Evolutionary conservation across 2,329 filamentous ascomycete genomes (phyloP).

Genomic region (Chaetomiaceae sp.): DNA sequence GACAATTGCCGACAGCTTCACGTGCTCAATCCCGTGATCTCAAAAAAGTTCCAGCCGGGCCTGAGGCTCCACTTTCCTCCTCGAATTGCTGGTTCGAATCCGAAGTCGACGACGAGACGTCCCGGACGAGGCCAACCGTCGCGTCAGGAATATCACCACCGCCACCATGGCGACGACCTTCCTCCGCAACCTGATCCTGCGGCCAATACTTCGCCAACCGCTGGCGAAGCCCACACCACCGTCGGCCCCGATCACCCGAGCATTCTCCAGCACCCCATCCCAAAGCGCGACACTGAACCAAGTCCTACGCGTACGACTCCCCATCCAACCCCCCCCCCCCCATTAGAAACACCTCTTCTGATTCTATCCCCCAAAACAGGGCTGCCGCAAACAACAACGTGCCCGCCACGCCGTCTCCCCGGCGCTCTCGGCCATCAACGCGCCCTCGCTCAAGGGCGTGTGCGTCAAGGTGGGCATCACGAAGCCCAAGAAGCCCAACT

Average conservation of each 20-base stretch:
- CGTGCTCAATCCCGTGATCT: constrained; percentile 21
- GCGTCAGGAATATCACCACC: constrained; percentile 11
- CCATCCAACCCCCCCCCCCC: neutral
- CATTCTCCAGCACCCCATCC: constrained; percentile 41
- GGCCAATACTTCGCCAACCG: constrained; percentile 28
- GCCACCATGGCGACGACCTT: constrained; percentile 34
- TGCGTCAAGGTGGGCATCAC: constrained; percentile 91
- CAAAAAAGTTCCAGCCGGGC: constrained; percentile 14
- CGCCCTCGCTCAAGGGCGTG: constrained; percentile 89
- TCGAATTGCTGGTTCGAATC: constrained; percentile 7
- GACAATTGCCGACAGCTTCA: constrained; percentile 25
- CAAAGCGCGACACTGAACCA: constrained; percentile 67
- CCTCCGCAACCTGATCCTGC: constrained; percentile 31
- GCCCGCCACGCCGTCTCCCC: constrained; percentile 86
- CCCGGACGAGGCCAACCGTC: neutral
- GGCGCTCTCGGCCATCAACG: constrained; percentile 63
- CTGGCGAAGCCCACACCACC: neutral
- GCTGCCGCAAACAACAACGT: constrained; percentile 73
- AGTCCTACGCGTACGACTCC: constrained; percentile 52
- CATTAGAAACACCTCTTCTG: neutral
- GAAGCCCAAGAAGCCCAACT: constrained; percentile 98
- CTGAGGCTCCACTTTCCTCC: constrained; percentile 6
- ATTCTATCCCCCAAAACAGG: constrained; percentile 37
- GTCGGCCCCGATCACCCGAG: constrained; percentile 29
- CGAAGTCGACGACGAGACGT: constrained; percentile 10